Evolutionary conservation across 2,329 filamentous ascomycete species (phyloP), one percentile per base, ranked within the genome.

Genomic region (Fusarium heterosporum): DNA sequence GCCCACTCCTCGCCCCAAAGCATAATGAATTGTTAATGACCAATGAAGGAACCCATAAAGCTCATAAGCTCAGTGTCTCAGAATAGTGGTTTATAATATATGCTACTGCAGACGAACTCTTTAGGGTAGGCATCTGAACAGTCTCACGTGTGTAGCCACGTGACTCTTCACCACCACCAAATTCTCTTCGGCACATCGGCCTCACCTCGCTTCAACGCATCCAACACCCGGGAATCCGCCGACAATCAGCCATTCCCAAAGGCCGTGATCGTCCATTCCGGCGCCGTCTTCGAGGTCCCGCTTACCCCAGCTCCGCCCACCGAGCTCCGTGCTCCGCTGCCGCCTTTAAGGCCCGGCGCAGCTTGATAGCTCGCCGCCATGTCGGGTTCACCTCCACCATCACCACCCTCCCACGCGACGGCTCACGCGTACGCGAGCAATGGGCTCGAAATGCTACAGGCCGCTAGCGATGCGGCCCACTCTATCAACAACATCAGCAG

Each of bases 371-470:
- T 54, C 43, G 48, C 34, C 55, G 41, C 32, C 61, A 74, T 74
- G 72, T 73, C 72, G 40, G 72, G 64, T 45, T 72, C 72, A 47
- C 72, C 72, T 61, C 72, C 72, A 38, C 72, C 72, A 36, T 66
- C 70, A 17, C 46, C 69, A 48, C 59, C 72, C 36, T 64, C 71
- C 45, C 71, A 74, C 61, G 70, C 77, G 51, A 74, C 74, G 32
- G 79, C 78, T 43, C 80, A 82, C 73, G 78, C 75, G 57, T 82
- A 82, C 65, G 80, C 80, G 49, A 81, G 78, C 72, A 82, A 82
- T 70, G 79, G 80, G 32, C 76, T 82, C 45, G 79, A 81, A 67
- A 81, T 81, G 53, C 76, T 82, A 32, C 80, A 82, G 63, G 80
- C 80, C 19, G 80, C 80, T 41, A 82, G 78, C 61, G 80, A 81